These are phyloP conservation scores for Verticillium tricorpus DNA, from an alignment of 2,329 filamentous ascomycete genomes.

Conservation along the genomic window DNA sequence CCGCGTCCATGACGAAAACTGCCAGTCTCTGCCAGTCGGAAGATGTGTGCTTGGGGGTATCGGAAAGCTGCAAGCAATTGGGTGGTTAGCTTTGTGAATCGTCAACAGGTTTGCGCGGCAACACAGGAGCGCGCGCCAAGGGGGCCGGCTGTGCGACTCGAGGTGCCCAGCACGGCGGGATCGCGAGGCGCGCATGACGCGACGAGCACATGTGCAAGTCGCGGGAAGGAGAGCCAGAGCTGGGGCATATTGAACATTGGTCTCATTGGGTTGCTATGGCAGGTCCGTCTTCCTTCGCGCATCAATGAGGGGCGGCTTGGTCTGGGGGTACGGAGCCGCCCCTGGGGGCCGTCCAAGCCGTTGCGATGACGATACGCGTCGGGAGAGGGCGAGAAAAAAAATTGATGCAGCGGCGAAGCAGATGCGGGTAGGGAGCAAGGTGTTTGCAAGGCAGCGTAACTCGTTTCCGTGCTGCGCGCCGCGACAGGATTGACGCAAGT, in stretches of 20 bases:
- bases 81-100: neutral
- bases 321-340: neutral
- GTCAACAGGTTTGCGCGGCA: neutral
- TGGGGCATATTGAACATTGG: neutral
- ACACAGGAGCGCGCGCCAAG: neutral
- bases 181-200: neutral
- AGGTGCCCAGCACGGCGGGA: neutral
- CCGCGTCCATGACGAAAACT: constrained; percentile 3
- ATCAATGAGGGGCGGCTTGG: neutral
- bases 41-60: neutral
- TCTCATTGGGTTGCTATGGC: neutral
- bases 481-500: neutral
- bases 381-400: neutral
- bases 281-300: neutral
- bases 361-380: neutral
- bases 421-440: neutral
- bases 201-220: neutral
- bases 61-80: neutral
- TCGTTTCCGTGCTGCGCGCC: constrained; percentile 1
- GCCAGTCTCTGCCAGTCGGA: neutral
- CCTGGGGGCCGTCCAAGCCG: neutral
- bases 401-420: neutral
- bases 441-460: neutral
- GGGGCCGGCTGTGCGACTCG: neutral
- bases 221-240: neutral